Percentiles rank a stretch among this genome's conserved stretches.
phyloP scores from a whole-genome alignment of 164 flowering plant genomes.

The Cinnamomum micranthum region DNA sequence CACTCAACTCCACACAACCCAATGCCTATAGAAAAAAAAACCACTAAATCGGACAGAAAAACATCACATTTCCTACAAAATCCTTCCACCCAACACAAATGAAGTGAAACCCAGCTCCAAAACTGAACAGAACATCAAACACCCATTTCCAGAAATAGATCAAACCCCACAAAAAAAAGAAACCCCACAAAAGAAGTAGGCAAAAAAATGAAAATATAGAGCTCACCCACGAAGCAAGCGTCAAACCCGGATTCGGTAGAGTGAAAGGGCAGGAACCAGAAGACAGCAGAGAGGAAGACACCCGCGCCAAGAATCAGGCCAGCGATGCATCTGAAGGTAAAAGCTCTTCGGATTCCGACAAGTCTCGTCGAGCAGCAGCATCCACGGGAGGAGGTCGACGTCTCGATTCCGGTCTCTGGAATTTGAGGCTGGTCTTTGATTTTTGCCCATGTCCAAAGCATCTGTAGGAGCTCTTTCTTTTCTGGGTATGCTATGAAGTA shows the following conservation, averaged over 20 bases:
- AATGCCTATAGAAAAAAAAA: no score
- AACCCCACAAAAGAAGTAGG: not conserved
- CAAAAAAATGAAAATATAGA: not conserved
- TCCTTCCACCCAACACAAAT: not conserved
- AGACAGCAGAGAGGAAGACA: constrained; percentile 42
- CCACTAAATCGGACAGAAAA: not conserved
- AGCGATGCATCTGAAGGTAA: constrained; percentile 41
- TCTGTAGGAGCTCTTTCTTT: not conserved
- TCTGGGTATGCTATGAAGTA: not conserved
- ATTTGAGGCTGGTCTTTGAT: constrained; percentile 20
- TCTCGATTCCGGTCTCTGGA: constrained; percentile 16
- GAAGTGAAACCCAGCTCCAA: not conserved
- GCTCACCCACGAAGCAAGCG: constrained; percentile 39
- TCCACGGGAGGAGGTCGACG: constrained; percentile 20
- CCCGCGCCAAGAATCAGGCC: constrained; percentile 43
- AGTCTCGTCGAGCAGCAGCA: constrained; percentile 30
- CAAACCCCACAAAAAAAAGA: not conserved
- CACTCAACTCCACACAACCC: not conserved
- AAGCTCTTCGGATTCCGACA: constrained; percentile 14
- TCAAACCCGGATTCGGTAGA: constrained; percentile 22
- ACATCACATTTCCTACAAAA: not conserved
- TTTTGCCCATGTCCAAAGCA: constrained; percentile 71
- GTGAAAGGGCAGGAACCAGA: constrained; percentile 40
- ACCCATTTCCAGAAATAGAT: constrained; percentile 3
- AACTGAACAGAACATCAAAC: not conserved